Conservation (phyloP, 768 basidiomycete genomes). For the Leccinum uliginosum region DNA sequence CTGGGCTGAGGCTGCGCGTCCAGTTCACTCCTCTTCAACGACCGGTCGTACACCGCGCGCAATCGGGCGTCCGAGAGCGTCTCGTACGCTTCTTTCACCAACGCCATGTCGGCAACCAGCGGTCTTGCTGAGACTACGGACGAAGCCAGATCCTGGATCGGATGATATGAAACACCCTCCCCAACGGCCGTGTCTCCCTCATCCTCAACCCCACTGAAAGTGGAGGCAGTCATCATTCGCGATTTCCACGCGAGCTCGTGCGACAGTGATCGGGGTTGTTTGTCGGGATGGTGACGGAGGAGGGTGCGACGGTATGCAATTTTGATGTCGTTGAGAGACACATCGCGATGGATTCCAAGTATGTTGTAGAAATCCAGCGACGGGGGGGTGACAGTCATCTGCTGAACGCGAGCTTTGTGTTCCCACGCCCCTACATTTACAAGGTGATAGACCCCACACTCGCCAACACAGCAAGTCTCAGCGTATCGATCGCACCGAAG, state of each 20-base stretch:
- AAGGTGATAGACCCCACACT: too few species aligned
- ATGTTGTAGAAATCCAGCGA: slow-evolving; percentile 54
- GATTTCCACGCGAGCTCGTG: neutral
- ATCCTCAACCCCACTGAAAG: neutral
- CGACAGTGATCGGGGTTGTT: slow-evolving; percentile 22
- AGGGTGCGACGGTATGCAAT: slow-evolving; percentile 65
- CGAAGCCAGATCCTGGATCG: neutral
- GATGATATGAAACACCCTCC: neutral
- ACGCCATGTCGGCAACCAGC: slow-evolving; percentile 40
- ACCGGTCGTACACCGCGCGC: slow-evolving; percentile 50
- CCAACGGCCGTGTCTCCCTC: slow-evolving; percentile 19
- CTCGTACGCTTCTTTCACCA: slow-evolving; percentile 64
- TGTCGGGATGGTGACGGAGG: slow-evolving; percentile 64
- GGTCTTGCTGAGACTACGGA: neutral
- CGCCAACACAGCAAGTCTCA: too few species aligned
- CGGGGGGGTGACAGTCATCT: neutral
- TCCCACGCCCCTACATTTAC: too few species aligned
- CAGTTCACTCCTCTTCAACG: slow-evolving; percentile 7
- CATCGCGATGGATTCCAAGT: slow-evolving; percentile 48
- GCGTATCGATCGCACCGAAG: too few species aligned
- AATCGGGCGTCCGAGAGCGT: slow-evolving; percentile 50
- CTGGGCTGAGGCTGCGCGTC: slow-evolving; percentile 37
- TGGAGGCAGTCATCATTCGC: neutral
- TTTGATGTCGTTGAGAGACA: slow-evolving; percentile 56
- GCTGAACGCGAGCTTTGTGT: too few species aligned